Conservation (phyloP, 2,329 filamentous ascomycete species). For the Samsoniella hepiali region DNA sequence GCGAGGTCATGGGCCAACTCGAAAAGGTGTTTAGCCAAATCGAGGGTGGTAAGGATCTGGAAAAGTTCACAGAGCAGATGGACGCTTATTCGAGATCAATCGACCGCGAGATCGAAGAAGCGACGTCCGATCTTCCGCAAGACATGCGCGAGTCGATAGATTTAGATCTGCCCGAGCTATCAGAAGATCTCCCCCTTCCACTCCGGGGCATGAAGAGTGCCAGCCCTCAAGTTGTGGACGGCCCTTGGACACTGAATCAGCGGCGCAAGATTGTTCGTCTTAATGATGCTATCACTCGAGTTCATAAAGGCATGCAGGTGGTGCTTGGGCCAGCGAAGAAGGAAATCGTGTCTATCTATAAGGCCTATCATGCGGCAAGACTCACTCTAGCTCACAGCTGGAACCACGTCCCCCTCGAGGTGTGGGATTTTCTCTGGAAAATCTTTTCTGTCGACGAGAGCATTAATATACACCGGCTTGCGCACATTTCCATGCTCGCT, state of each 20-base stretch:
- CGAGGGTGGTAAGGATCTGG: slow-evolving; percentile 33
- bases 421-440: slow-evolving; percentile 66
- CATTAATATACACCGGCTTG: slow-evolving; percentile 53
- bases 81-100: slow-evolving; percentile 35
- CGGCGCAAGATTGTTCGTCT: slow-evolving; percentile 37
- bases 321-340: slow-evolving; percentile 30
- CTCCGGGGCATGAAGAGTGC: slow-evolving; percentile 22
- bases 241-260: slow-evolving; percentile 37
- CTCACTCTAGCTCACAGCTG: slow-evolving; percentile 44
- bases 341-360: slow-evolving; percentile 44
- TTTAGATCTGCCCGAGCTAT: slow-evolving; percentile 26
- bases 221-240: slow-evolving; percentile 36
- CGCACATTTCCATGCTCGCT: slow-evolving; percentile 59
- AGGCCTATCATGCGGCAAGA: slow-evolving; percentile 47
- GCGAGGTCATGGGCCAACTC: slow-evolving; percentile 34
- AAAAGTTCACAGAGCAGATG: slow-evolving; percentile 34
- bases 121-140: slow-evolving; percentile 31
- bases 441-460: slow-evolving; percentile 52
- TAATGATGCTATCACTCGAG: slow-evolving; percentile 31
- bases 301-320: slow-evolving; percentile 29
- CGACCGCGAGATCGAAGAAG: slow-evolving; percentile 34
- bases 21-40: slow-evolving; percentile 32
- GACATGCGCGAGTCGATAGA: slow-evolving; percentile 26
- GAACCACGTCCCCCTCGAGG: slow-evolving; percentile 54
- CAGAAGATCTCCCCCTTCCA: slow-evolving; percentile 25